A percentile compares a stretch with the other conserved stretches of the same genome.
These are phyloP conservation scores for Syzygium grande DNA, from an alignment of 345 rosid genomes.

Conservation along the genomic window DNA sequence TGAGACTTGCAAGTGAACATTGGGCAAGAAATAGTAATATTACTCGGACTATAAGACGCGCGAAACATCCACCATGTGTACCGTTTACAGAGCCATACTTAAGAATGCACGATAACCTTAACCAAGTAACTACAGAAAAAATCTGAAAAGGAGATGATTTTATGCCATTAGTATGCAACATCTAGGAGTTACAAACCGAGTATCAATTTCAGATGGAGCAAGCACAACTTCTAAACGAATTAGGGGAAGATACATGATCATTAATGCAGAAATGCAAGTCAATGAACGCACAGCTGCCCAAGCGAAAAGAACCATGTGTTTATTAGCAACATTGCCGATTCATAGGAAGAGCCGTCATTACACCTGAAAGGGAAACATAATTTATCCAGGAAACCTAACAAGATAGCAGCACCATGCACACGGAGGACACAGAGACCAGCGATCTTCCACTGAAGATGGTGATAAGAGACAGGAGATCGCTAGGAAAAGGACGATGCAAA, in stretches of 20 bases:
- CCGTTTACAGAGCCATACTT: neutral
- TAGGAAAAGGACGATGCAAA: neutral
- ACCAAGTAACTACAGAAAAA: neutral
- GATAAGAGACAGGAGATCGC: neutral
- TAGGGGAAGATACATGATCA: neutral
- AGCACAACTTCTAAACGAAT: neutral
- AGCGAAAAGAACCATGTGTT: neutral
- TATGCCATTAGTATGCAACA: neutral
- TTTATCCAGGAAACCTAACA: neutral
- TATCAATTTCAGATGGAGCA: neutral
- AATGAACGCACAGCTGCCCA: neutral
- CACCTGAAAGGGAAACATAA: neutral
- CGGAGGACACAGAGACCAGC: neutral
- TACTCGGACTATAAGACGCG: neutral
- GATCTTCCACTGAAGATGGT: neutral
- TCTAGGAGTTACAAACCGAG: neutral
- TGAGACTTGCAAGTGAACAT: neutral
- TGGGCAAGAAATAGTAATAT: neutral
- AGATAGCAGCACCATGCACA: neutral
- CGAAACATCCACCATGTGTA: neutral
- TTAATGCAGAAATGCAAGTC: neutral
- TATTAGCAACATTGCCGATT: neutral
- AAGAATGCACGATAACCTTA: neutral
- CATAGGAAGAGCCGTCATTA: neutral
- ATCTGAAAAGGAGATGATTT: neutral